phyloP scores from a whole-genome alignment of 2,329 filamentous ascomycete genomes.

The Hymenoscyphus linearis region DNA sequence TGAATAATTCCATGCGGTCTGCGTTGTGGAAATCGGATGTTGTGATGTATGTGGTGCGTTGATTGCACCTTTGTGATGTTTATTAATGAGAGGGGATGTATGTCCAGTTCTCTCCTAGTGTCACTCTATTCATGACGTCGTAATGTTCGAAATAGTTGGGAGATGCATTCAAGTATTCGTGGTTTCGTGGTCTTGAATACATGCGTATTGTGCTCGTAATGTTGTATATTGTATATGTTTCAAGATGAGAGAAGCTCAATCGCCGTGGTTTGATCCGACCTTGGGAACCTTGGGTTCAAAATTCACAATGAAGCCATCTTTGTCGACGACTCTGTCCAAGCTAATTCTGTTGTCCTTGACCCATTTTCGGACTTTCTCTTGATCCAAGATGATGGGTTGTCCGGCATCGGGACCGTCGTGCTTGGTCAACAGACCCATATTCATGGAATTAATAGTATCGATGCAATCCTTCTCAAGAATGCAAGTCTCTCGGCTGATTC shows the following conservation, averaged over 20 bases:
- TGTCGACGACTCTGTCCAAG: slow-evolving; percentile 63
- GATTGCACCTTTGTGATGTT: too few relatives aligned
- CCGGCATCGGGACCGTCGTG: slow-evolving; percentile 35
- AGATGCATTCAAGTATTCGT: background rate
- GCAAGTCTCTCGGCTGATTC: slow-evolving; percentile 73
- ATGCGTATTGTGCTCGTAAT: background rate
- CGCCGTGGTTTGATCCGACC: background rate
- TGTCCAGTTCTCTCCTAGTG: background rate
- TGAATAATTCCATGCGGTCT: too few relatives aligned
- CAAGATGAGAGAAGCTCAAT: background rate
- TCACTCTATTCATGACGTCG: background rate
- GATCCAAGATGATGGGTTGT: slow-evolving; percentile 46
- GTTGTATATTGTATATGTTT: background rate
- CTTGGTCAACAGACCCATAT: slow-evolving; percentile 47
- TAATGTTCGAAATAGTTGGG: background rate
- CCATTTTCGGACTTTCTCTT: slow-evolving; percentile 48
- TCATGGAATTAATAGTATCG: slow-evolving; percentile 71
- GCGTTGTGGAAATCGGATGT: too few relatives aligned
- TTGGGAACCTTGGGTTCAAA: background rate
- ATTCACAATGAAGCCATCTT: slow-evolving; percentile 44
- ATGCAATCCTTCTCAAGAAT: slow-evolving; percentile 83
- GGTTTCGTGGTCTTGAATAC: background rate
- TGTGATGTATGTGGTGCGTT: too few relatives aligned
- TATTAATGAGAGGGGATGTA: background rate
- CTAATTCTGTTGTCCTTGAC: slow-evolving; percentile 70